Percentiles rank a stretch among this genome's conserved stretches.
phyloP scores from a whole-genome alignment of 495 filamentous ascomycete genomes.

The Lepidopterella palustris region DNA sequence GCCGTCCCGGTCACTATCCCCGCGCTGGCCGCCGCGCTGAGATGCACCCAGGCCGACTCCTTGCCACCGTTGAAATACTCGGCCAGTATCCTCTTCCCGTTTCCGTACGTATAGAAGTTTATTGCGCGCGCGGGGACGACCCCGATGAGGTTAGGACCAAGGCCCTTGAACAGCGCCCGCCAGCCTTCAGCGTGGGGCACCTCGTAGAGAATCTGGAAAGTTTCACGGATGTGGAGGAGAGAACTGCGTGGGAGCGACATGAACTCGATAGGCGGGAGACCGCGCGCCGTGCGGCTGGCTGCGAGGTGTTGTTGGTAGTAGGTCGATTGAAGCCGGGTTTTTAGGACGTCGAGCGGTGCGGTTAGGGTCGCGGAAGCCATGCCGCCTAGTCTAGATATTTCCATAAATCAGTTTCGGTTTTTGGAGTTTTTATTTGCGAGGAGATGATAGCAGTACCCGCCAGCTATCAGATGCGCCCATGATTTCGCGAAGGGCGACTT shows the following conservation, averaged over 20 bases:
- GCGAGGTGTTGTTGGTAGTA: conserved; percentile 71
- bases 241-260: conserved; percentile 44
- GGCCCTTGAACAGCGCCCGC: conserved; percentile 80
- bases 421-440: not conserved
- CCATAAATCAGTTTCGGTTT: conserved; percentile 19
- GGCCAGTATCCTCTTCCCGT: conserved; percentile 71
- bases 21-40: conserved; percentile 63
- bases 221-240: conserved; percentile 64
- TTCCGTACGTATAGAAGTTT: conserved; percentile 86
- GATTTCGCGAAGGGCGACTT: conserved; percentile 58
- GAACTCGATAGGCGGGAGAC: conserved; percentile 41
- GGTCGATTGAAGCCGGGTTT: conserved; percentile 83
- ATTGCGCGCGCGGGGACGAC: conserved; percentile 82
- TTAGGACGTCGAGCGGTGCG: conserved; percentile 82
- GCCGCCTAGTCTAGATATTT: conserved; percentile 65
- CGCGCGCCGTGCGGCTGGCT: conserved; percentile 42
- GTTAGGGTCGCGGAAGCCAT: conserved; percentile 84
- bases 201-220: conserved; percentile 68
- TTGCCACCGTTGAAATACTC: conserved; percentile 57
- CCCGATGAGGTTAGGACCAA: conserved; percentile 80
- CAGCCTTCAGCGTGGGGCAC: conserved; percentile 74
- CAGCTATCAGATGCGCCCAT: conserved; percentile 84
- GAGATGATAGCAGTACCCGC: conserved; percentile 56
- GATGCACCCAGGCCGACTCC: conserved; percentile 65
- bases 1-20: conserved; percentile 77